A percentile compares a stretch with the other conserved stretches of the same genome.
phyloP scores from a whole-genome alignment of 73 alveolate genomes.

The Tetrahymena thermophila region DNA sequence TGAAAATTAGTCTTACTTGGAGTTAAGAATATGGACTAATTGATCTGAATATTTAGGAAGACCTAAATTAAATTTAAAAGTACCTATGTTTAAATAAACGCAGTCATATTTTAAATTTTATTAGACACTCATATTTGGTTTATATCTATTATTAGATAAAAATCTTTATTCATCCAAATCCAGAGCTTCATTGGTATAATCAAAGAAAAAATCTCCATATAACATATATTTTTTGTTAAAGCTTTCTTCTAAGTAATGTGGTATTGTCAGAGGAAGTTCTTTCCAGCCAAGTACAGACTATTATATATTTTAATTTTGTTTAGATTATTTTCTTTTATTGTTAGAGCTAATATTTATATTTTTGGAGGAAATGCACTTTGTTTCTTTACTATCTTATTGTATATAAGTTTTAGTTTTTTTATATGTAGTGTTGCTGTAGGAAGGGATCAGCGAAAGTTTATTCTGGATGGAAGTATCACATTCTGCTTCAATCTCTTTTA shows the following conservation, averaged over 20 bases:
- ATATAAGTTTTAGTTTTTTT: neutral
- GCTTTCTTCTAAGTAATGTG: neutral
- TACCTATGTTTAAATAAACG: neutral
- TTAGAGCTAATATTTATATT: neutral
- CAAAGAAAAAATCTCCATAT: neutral
- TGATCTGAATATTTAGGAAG: neutral
- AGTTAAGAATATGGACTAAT: neutral
- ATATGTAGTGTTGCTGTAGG: neutral
- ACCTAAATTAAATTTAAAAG: neutral
- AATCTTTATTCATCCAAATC: neutral
- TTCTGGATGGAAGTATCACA: neutral
- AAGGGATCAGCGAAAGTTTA: neutral
- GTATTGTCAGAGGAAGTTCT: neutral
- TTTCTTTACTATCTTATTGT: neutral
- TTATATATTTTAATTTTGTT: neutral
- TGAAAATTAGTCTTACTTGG: neutral
- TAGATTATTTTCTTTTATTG: neutral
- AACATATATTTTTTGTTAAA: neutral
- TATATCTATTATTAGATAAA: neutral
- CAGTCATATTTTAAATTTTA: neutral
- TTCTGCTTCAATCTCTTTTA: neutral
- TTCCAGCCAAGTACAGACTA: neutral
- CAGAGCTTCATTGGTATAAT: neutral
- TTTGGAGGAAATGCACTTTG: neutral
- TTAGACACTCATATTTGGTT: neutral